Conservation (phyloP, 1,284 basidiomycete species). For the Pterula multifida region DNA sequence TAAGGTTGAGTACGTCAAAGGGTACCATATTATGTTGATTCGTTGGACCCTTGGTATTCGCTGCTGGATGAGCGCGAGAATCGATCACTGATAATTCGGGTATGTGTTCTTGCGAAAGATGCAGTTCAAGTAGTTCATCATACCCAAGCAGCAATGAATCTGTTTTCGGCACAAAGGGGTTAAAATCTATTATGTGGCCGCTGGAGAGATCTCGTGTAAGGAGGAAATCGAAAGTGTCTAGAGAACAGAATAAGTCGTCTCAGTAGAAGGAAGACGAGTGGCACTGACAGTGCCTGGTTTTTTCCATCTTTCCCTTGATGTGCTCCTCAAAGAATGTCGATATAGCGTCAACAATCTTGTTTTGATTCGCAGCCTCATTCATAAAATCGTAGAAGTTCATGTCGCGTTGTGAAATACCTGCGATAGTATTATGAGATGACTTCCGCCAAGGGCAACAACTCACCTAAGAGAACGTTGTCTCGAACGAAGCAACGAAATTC, state of each 20-base stretch:
- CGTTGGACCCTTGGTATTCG: conserved; percentile 53
- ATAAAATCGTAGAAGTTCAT: conserved; percentile 84
- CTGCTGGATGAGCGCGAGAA: conserved; percentile 56
- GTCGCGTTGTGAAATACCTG: conserved; percentile 87
- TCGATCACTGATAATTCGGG: conserved; percentile 64
- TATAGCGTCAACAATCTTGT: conserved; percentile 43
- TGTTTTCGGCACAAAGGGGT: conserved; percentile 77
- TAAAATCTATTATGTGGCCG: conserved; percentile 83
- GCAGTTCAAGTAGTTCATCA: conserved; percentile 52
- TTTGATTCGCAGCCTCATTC: conserved; percentile 45
- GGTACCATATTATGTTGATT: conserved; percentile 91
- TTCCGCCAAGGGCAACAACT: conserved; percentile 12
- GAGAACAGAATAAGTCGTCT: not conserved
- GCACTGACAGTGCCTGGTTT: conserved; percentile 56
- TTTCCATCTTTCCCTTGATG: conserved; percentile 48
- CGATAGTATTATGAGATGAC: conserved; percentile 1
- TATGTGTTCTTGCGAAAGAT: conserved; percentile 11
- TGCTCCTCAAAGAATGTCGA: conserved; percentile 56
- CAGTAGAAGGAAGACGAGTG: conserved; percentile 1
- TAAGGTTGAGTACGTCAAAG: conserved; percentile 72
- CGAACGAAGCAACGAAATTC: conserved; percentile 86
- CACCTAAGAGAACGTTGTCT: conserved; percentile 58
- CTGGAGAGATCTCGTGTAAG: conserved; percentile 68
- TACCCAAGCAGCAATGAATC: conserved; percentile 83
- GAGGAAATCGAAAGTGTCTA: conserved; percentile 82